Conservation (phyloP, 495 filamentous ascomycete genomes). For the Penicillium argentinense region DNA sequence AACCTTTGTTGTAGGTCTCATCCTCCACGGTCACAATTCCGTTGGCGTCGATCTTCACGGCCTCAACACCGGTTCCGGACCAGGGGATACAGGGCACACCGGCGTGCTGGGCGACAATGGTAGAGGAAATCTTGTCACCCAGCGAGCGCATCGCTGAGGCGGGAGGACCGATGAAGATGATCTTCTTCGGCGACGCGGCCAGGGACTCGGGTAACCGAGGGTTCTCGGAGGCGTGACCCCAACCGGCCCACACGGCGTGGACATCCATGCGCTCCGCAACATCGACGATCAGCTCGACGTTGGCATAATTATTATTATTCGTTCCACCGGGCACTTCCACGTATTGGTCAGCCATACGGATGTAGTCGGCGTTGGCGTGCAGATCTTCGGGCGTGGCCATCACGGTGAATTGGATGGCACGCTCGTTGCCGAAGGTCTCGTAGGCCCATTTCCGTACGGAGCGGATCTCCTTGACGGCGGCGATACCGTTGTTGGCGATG, state of each 20-base stretch:
- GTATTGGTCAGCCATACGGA: constrained; percentile 99
- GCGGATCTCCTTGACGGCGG: constrained; percentile 97
- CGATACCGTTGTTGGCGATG: constrained; percentile 99
- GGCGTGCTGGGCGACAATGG: constrained; percentile 97
- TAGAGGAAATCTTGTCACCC: constrained; percentile 99
- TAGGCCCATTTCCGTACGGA: constrained; percentile 99
- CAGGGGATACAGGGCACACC: constrained; percentile 97
- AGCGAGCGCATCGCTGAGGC: constrained; percentile 98
- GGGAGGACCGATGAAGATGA: constrained; percentile 97
- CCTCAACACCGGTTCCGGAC: constrained; percentile 88
- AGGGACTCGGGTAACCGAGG: constrained; percentile 94
- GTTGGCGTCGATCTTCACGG: constrained; percentile 73
- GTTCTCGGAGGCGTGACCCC: constrained; percentile 99
- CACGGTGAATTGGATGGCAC: constrained; percentile 97
- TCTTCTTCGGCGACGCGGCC: constrained; percentile 94
- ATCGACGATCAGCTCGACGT: constrained; percentile 98
- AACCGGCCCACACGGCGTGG: constrained; percentile 98
- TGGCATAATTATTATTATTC: constrained; percentile 99
- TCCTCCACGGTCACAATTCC: constrained; percentile 92
- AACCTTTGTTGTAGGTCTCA: constrained; percentile 85
- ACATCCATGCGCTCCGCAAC: constrained; percentile 98
- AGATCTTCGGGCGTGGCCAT: constrained; percentile 99
- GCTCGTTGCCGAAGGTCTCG: constrained; percentile 97
- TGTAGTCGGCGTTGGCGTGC: constrained; percentile 96
- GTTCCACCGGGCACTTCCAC: constrained; percentile 98